phyloP scores from a whole-genome alignment of 208 protist genomes.

The Crithidia sp. region DNA sequence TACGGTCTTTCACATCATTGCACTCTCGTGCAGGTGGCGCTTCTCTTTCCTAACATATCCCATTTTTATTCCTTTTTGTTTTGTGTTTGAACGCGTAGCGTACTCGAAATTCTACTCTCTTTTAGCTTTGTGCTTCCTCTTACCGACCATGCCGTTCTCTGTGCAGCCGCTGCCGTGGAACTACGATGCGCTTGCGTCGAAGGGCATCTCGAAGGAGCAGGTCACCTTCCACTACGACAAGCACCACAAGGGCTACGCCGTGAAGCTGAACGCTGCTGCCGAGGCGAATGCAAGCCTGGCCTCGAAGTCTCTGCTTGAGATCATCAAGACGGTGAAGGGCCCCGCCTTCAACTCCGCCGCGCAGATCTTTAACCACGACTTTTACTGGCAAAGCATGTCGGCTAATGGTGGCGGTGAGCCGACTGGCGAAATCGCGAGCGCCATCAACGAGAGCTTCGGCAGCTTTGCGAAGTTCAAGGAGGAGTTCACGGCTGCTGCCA shows the following conservation, averaged over 20 bases:
- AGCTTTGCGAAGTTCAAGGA: conserved; percentile 93
- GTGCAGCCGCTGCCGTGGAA: conserved; percentile 78
- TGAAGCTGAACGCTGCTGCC: conserved; percentile 89
- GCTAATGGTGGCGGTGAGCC: conserved; percentile 71
- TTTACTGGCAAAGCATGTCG: conserved; percentile 92
- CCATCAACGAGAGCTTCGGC: conserved; percentile 87
- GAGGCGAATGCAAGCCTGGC: conserved; percentile 63
- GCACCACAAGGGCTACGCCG: conserved; percentile 92
- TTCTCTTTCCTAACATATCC: too few species aligned
- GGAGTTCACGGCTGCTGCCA: conserved; percentile 87
- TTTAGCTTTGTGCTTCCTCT: too few species aligned
- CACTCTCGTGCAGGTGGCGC: too few species aligned
- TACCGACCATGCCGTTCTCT: conserved; percentile 61
- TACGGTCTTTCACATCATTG: too few species aligned
- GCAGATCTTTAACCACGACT: conserved; percentile 95
- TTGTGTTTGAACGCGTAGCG: too few species aligned
- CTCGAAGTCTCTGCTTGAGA: conserved; percentile 79
- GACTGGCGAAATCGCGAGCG: conserved; percentile 57
- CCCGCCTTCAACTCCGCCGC: conserved; percentile 92
- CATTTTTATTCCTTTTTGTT: too few species aligned
- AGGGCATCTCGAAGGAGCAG: conserved; percentile 90
- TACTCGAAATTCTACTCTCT: too few species aligned
- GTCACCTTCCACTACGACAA: conserved; percentile 93
- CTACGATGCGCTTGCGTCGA: conserved; percentile 77
- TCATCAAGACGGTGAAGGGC: conserved; percentile 84